A percentile compares a stretch with the other conserved stretches of the same genome.
Conservation (phyloP, 2,329 filamentous ascomycete genomes). For the Xylariaceae sp. region DNA sequence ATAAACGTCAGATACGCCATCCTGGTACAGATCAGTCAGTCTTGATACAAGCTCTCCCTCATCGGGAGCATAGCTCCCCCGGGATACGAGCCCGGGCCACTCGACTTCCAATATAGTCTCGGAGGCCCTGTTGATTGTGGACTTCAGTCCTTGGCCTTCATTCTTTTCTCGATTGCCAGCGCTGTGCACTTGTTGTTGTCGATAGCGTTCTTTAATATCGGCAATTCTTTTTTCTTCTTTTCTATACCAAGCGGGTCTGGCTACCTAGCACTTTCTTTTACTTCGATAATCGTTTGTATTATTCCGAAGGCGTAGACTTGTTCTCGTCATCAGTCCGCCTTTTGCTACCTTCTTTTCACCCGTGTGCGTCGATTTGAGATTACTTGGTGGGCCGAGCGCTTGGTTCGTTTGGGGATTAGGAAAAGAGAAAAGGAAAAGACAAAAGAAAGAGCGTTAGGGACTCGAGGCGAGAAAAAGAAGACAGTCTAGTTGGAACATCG, state of each 20-base stretch:
- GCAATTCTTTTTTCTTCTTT: slow-evolving; percentile 40
- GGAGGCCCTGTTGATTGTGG: slow-evolving; percentile 25
- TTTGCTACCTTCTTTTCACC: slow-evolving; percentile 26
- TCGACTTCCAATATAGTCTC: slow-evolving; percentile 44
- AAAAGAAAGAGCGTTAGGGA: slow-evolving; percentile 26
- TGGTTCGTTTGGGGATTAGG: slow-evolving; percentile 24
- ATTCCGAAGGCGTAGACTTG: slow-evolving; percentile 17
- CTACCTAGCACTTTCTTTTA: slow-evolving; percentile 47
- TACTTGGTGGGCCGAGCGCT: slow-evolving; percentile 21
- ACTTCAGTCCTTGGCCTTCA: slow-evolving; percentile 26
- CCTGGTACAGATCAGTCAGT: slow-evolving; percentile 38
- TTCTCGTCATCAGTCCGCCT: slow-evolving; percentile 15
- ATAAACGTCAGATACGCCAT: slow-evolving; percentile 45
- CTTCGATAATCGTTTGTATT: slow-evolving; percentile 17
- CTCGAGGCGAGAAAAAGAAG: slow-evolving; percentile 20
- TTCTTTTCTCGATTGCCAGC: slow-evolving; percentile 41
- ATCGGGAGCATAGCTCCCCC: slow-evolving; percentile 40
- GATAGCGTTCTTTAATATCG: slow-evolving; percentile 57
- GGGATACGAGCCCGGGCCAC: slow-evolving; percentile 34
- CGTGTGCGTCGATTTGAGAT: slow-evolving; percentile 16
- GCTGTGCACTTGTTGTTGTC: slow-evolving; percentile 54
- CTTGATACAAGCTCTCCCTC: slow-evolving; percentile 47
- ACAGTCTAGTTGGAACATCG: slow-evolving; percentile 18
- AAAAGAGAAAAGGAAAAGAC: slow-evolving; percentile 15
- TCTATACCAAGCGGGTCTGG: slow-evolving; percentile 54